These are phyloP conservation scores for Nelumbo lutea DNA, from an alignment of 164 flowering plant genomes.

Conservation along the genomic window DNA sequence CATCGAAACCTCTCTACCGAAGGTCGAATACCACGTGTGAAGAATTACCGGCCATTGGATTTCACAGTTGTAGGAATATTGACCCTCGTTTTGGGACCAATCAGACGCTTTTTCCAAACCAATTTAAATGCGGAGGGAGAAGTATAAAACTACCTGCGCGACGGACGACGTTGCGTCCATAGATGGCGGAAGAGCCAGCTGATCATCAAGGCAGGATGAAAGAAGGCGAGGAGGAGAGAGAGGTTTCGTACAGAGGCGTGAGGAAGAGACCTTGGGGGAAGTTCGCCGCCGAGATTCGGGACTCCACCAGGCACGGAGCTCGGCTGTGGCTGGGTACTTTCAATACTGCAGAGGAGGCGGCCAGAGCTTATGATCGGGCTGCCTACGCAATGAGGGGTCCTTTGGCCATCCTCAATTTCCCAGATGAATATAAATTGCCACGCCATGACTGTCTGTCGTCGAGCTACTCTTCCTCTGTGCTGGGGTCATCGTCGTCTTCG, in stretches of 20 bases:
- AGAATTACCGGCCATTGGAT: background rate
- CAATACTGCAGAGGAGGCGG: slow-evolving; percentile 16
- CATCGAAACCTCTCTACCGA: background rate
- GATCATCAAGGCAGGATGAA: background rate
- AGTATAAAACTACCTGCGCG: no score
- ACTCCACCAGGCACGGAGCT: slow-evolving; percentile 12
- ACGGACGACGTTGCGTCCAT: background rate
- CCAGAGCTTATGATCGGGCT: slow-evolving; percentile 17
- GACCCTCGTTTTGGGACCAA: background rate
- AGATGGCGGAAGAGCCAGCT: background rate
- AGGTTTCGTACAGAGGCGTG: slow-evolving; percentile 12
- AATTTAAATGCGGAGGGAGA: background rate
- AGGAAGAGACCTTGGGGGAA: slow-evolving; percentile 16
- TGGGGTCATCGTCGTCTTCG: background rate
- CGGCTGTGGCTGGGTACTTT: slow-evolving; percentile 19
- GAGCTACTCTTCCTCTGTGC: background rate
- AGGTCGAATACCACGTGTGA: background rate
- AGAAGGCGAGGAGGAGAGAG: slow-evolving; percentile 3
- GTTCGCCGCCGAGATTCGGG: slow-evolving; percentile 15
- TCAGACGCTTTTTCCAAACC: background rate
- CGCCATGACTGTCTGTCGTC: background rate
- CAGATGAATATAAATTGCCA: background rate
- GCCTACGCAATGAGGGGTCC: slow-evolving; percentile 17
- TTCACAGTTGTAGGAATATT: background rate
- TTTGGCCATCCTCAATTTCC: slow-evolving; percentile 11